These are phyloP conservation scores for Pyrenophora tritici-repentis DNA, from an alignment of 2,329 filamentous ascomycete species.

Conservation along the genomic window DNA sequence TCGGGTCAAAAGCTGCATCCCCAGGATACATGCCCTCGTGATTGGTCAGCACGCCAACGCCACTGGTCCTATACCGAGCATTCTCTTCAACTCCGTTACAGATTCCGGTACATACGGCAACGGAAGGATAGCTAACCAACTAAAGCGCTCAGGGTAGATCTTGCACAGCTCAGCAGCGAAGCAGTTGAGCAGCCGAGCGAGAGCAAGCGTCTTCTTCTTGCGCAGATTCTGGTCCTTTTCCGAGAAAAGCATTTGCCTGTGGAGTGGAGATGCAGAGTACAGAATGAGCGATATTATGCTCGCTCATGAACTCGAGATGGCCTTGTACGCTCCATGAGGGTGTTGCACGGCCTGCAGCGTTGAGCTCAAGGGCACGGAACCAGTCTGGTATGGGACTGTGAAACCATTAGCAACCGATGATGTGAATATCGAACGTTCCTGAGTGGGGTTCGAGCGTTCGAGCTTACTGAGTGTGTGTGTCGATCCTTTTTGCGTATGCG, in stretches of 20 bases:
- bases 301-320: conserved; percentile 43
- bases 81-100: conserved; percentile 29
- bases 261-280: conserved; percentile 44
- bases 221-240: conserved; percentile 12
- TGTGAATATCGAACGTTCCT: not conserved
- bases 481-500: conserved; percentile 32
- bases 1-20: conserved; percentile 26
- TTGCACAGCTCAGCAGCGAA: conserved; percentile 32
- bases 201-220: conserved; percentile 34
- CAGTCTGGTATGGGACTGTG: conserved; percentile 38
- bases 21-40: conserved; percentile 44
- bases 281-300: conserved; percentile 32
- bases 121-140: conserved; percentile 34
- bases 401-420: not conserved
- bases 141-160: conserved; percentile 35
- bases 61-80: conserved; percentile 37
- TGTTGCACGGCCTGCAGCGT: conserved; percentile 41
- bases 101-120: conserved; percentile 39
- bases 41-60: conserved; percentile 43
- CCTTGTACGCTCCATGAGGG: conserved; percentile 36
- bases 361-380: conserved; percentile 41
- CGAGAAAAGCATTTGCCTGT: conserved; percentile 41
- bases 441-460: not conserved
- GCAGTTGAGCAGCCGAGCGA: conserved; percentile 45
- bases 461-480: conserved; percentile 42